Conservation (phyloP, 2,329 filamentous ascomycete species). For the Sporothrix curviconia region DNA sequence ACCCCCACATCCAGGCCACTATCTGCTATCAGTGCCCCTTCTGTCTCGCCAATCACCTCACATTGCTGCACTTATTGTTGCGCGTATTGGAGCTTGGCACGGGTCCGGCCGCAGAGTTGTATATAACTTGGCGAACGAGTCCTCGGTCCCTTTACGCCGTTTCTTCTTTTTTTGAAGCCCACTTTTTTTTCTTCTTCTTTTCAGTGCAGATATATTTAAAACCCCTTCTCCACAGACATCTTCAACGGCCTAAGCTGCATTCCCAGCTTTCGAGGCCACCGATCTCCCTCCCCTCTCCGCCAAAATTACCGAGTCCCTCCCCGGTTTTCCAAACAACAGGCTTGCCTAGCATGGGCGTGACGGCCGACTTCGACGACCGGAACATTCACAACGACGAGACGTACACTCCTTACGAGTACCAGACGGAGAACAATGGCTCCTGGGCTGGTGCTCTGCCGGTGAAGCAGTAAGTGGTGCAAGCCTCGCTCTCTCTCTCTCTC, state of each 20-base stretch:
- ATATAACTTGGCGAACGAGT: neutral
- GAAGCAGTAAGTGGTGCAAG: slow-evolving; percentile 82
- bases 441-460: slow-evolving; percentile 93
- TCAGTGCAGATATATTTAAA: neutral
- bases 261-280: slow-evolving; percentile 1
- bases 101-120: neutral
- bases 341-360: slow-evolving; percentile 64
- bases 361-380: slow-evolving; percentile 63
- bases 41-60: slow-evolving; percentile 5
- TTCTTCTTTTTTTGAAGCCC: neutral
- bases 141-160: too few species aligned
- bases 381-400: slow-evolving; percentile 52
- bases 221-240: neutral
- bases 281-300: neutral
- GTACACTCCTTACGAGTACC: slow-evolving; percentile 74
- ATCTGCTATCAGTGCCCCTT: slow-evolving; percentile 2
- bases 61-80: neutral
- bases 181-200: neutral
- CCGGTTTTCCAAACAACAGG: slow-evolving; percentile 22
- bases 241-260: neutral
- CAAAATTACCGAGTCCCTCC: neutral
- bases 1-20: slow-evolving; percentile 8
- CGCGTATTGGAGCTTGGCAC: neutral
- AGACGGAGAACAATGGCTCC: slow-evolving; percentile 74
- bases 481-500: too few species aligned